Conservation (phyloP, 2,329 filamentous ascomycete species). For the Emergomyces africanus region DNA sequence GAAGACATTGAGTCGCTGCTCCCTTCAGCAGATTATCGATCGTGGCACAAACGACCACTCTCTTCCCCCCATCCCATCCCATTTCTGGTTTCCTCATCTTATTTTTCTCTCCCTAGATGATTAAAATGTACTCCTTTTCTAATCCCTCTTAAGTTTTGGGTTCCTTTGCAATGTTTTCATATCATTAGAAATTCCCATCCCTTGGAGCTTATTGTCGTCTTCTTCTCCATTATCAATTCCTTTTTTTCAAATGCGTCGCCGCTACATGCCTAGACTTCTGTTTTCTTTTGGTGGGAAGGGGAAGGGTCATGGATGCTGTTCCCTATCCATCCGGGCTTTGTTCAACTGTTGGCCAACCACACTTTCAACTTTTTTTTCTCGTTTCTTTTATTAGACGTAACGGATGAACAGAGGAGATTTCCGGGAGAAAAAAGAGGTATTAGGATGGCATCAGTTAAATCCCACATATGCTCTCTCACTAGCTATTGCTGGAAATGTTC, state of each 20-base stretch:
- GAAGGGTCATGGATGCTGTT: too few species aligned
- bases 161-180: not conserved
- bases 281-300: not conserved
- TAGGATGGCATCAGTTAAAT: not conserved
- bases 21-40: conserved; percentile 94
- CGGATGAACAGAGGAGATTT: not conserved
- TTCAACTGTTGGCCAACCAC: not conserved
- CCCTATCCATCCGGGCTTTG: not conserved
- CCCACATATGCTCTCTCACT: not conserved
- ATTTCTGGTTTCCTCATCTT: not conserved
- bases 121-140: not conserved
- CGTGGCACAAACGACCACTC: conserved; percentile 85
- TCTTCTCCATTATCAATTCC: not conserved
- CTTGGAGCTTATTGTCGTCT: not conserved
- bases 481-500: not conserved
- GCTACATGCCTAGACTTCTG: not conserved
- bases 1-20: conserved; percentile 81
- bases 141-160: not conserved
- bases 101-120: not conserved
- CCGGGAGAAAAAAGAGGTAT: not conserved
- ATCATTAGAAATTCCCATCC: not conserved
- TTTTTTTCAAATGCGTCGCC: not conserved
- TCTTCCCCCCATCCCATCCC: conserved; percentile 52
- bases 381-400: not conserved
- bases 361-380: not conserved